Evolutionary conservation across 2,329 filamentous ascomycete species (phyloP).

Genomic region (Cephalotrichum gorgonifer): DNA sequence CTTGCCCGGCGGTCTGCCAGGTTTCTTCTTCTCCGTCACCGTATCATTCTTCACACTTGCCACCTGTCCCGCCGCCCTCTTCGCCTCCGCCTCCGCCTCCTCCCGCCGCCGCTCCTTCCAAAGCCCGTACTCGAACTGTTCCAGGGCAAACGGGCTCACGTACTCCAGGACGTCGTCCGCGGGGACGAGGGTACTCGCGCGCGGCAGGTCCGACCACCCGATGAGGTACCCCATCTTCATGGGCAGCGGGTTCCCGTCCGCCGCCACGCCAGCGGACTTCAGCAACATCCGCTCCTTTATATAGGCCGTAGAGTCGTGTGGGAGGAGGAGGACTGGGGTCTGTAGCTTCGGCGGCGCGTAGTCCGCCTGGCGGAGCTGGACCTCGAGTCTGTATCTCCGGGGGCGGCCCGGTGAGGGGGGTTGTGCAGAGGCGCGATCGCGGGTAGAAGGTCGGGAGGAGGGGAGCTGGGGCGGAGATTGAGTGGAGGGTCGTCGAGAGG

Average conservation of each 20-base stretch:
- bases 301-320: conserved; percentile 41
- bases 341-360: background rate
- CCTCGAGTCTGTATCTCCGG: background rate
- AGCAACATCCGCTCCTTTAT: conserved; percentile 44
- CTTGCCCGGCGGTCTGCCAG: background rate
- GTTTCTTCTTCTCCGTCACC: background rate
- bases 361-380: background rate
- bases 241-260: conserved; percentile 23
- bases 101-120: conserved; percentile 22
- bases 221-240: conserved; percentile 43
- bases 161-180: conserved; percentile 42
- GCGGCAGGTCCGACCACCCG: conserved; percentile 41
- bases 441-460: background rate
- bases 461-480: background rate
- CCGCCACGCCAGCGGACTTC: conserved; percentile 19
- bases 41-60: too few species aligned
- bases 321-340: conserved; percentile 24
- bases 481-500: background rate
- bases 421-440: background rate
- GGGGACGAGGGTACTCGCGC: conserved; percentile 34
- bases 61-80: background rate
- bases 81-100: background rate
- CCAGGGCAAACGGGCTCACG: conserved; percentile 43
- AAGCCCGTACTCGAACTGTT: conserved; percentile 43
- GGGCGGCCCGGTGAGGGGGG: background rate